Evolutionary conservation across 495 filamentous ascomycete species (phyloP).

Genomic region (Clohesyomyces aquaticus): DNA sequence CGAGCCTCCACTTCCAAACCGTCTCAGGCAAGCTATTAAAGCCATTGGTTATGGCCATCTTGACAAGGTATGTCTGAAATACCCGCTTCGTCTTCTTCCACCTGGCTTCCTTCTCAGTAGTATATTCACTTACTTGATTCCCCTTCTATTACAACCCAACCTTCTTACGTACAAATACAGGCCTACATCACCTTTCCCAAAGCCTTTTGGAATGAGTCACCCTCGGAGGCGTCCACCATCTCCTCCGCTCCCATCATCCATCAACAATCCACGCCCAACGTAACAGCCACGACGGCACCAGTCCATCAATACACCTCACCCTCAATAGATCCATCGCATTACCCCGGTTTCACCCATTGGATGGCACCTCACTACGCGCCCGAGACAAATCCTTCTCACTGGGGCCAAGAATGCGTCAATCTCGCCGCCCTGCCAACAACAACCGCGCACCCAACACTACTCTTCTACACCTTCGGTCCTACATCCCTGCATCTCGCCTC

Average conservation of each 20-base stretch:
- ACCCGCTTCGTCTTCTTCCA: too few species aligned
- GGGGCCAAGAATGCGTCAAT: conserved; percentile 82
- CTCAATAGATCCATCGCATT: conserved; percentile 36
- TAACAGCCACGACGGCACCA: conserved; percentile 44
- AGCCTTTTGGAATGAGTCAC: conserved; percentile 62
- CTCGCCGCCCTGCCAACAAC: conserved; percentile 65
- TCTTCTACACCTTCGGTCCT: conserved; percentile 87
- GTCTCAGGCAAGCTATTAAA: conserved; percentile 71
- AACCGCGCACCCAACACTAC: conserved; percentile 77
- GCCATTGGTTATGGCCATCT: conserved; percentile 83
- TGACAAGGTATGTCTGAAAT: conserved; percentile 71
- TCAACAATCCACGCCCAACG: conserved; percentile 36
- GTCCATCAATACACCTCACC: conserved; percentile 35
- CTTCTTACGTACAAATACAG: conserved; percentile 44
- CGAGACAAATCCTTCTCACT: conserved; percentile 63
- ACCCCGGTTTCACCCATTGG: conserved; percentile 68
- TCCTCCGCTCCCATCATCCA: background rate
- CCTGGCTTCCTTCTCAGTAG: too few species aligned
- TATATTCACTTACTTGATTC: background rate
- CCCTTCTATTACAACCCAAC: background rate
- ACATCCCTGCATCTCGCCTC: conserved; percentile 58
- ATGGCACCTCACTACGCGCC: conserved; percentile 66
- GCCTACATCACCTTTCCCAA: conserved; percentile 83
- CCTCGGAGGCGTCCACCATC: conserved; percentile 4
- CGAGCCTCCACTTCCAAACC: conserved; percentile 66